Conservation (phyloP, 2,329 filamentous ascomycete genomes). For the Beauveria bassiana region DNA sequence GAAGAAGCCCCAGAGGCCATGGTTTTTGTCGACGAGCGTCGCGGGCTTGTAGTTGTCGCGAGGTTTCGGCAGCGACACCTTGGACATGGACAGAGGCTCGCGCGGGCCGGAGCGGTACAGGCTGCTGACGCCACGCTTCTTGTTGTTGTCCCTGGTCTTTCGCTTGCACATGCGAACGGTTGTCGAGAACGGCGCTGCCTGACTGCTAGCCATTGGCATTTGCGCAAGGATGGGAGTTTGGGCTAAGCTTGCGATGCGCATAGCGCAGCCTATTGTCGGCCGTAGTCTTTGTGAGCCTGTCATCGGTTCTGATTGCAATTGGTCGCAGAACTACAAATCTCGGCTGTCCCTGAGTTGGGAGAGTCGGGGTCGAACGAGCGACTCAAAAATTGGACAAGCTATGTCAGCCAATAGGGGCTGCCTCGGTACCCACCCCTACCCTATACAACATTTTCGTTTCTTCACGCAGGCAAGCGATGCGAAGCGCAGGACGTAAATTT, state of each 20-base stretch:
- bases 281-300: constrained; percentile 6
- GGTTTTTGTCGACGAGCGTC: constrained; percentile 58
- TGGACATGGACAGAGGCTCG: constrained; percentile 65
- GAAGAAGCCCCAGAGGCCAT: constrained; percentile 94
- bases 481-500: too few species aligned
- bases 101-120: constrained; percentile 69
- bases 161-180: constrained; percentile 41
- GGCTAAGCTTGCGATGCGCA: neutral
- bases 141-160: constrained; percentile 66
- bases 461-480: too few species aligned
- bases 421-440: constrained; percentile 1
- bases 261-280: constrained; percentile 1
- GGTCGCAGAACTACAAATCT: neutral
- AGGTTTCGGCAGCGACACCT: constrained; percentile 66
- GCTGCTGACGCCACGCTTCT: constrained; percentile 71
- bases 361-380: neutral
- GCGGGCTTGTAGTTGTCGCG: constrained; percentile 50
- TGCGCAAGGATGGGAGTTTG: neutral
- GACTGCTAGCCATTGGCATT: neutral
- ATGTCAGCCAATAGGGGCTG: constrained; percentile 6
- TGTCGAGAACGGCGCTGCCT: constrained; percentile 42
- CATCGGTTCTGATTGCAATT: constrained; percentile 4
- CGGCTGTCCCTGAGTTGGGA: constrained; percentile 2
- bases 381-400: constrained; percentile 6
- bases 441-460: neutral